These are phyloP conservation scores for Stentor roeselii DNA, from an alignment of 73 alveolate genomes.

Conservation along the genomic window DNA sequence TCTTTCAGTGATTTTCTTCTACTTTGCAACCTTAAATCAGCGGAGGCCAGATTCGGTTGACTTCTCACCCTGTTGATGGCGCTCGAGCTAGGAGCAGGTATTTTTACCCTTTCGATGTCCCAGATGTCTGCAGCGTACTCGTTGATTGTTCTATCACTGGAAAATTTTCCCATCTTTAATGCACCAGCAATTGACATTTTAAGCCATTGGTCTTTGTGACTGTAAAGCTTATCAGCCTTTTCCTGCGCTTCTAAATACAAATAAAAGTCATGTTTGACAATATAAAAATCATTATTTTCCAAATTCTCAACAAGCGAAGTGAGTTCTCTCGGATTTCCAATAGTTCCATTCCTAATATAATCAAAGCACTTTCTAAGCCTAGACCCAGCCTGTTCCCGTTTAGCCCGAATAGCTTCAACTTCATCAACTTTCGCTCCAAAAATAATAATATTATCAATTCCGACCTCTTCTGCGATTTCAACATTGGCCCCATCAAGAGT, in stretches of 20 bases:
- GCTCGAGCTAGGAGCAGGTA: constrained; percentile 55
- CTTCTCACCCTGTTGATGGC: constrained; percentile 51
- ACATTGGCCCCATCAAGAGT: constrained; percentile 99
- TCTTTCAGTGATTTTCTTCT: background rate
- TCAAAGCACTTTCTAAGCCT: background rate
- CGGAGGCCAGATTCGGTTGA: constrained; percentile 40
- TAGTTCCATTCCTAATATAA: background rate
- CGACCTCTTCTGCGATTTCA: constrained; percentile 97
- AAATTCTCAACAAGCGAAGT: background rate
- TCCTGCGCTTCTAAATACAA: constrained; percentile 52
- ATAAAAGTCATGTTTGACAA: constrained; percentile 14
- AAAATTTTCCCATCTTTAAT: constrained; percentile 69
- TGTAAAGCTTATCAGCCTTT: constrained; percentile 60
- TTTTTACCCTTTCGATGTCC: constrained; percentile 45
- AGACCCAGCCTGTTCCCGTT: constrained; percentile 44
- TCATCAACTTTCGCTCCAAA: constrained; percentile 60
- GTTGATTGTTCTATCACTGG: constrained; percentile 77
- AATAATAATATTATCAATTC: constrained; percentile 81
- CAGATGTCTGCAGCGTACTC: constrained; percentile 79
- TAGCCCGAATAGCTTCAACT: constrained; percentile 41
- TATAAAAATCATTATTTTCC: constrained; percentile 18
- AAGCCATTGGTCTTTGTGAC: constrained; percentile 58
- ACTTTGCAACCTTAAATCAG: background rate
- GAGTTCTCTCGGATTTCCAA: constrained; percentile 26
- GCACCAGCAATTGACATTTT: constrained; percentile 71